Evolutionary conservation across 176 grass and related monocot genomes (phyloP).

Genomic region (Eragrostis curvula): DNA sequence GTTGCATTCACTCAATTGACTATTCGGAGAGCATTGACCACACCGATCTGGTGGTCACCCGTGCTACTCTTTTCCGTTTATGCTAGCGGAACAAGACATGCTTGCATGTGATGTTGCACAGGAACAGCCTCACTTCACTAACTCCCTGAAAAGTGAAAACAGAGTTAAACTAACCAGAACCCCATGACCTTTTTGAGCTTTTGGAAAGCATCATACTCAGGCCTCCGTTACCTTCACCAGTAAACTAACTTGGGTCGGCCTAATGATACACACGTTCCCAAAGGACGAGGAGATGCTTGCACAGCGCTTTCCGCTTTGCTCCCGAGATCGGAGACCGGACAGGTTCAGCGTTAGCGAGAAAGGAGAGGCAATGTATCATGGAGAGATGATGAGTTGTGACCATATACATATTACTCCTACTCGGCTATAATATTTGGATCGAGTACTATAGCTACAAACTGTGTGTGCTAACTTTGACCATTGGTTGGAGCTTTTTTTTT

Average conservation of each 20-base stretch:
- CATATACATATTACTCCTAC: constrained; percentile 14
- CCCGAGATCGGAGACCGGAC: constrained; percentile 61
- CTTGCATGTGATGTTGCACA: constrained; percentile 41
- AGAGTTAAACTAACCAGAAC: neutral
- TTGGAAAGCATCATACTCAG: constrained; percentile 14
- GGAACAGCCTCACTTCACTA: neutral
- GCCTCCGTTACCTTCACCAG: neutral
- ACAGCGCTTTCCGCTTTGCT: constrained; percentile 35
- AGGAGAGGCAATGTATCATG: constrained; percentile 17
- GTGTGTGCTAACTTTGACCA: constrained; percentile 45
- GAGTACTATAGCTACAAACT: neutral
- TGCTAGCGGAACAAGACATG: constrained; percentile 36
- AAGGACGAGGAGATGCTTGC: neutral
- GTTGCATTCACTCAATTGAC: constrained; percentile 48
- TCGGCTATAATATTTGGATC: constrained; percentile 17
- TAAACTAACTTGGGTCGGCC: constrained; percentile 42
- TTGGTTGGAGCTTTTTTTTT: neutral
- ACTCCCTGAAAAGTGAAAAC: neutral
- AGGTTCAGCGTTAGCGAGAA: constrained; percentile 36
- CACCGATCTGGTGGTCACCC: neutral
- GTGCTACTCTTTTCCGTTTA: neutral
- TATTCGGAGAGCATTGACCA: constrained; percentile 43
- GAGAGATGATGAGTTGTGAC: constrained; percentile 1
- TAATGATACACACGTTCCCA: constrained; percentile 21
- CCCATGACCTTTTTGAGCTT: constrained; percentile 9